phyloP scores from a whole-genome alignment of 768 basidiomycete species.

The Tricholoma sp. region DNA sequence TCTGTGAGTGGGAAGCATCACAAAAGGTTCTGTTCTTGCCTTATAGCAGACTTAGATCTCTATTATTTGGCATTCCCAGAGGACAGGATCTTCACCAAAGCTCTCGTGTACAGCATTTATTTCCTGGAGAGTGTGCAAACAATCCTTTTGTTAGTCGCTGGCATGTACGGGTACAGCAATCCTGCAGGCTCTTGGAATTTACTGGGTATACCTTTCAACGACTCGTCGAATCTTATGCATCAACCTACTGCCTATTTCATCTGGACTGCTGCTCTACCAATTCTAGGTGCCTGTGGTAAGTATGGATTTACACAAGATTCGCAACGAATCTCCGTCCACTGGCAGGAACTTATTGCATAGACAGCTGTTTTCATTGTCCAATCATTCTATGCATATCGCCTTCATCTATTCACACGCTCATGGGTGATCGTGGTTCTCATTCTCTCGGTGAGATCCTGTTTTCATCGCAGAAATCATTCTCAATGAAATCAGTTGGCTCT shows the following conservation, averaged over 20 bases:
- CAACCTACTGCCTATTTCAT: not conserved
- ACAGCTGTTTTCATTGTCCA: not conserved
- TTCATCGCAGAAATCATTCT: not conserved
- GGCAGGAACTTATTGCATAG: not conserved
- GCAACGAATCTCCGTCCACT: not conserved
- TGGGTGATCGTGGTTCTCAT: not conserved
- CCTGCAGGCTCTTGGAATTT: too few relatives aligned
- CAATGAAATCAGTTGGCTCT: not conserved
- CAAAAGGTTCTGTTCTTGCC: too few relatives aligned
- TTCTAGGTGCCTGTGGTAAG: not conserved
- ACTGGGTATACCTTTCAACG: too few relatives aligned
- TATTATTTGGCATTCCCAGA: not conserved
- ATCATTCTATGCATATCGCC: not conserved
- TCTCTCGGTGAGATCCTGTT: not conserved
- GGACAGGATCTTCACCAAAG: not conserved
- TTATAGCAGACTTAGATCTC: not conserved
- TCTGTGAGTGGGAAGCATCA: too few relatives aligned
- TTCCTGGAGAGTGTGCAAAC: not conserved
- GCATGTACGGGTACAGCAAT: not conserved
- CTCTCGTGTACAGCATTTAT: not conserved
- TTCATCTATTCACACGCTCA: not conserved
- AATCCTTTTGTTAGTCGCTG: not conserved
- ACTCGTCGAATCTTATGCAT: too few relatives aligned
- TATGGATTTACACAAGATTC: too few relatives aligned
- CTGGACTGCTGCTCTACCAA: not conserved